Conservation (phyloP, 352 stramenopile genomes). For the Pythium apleroticum region DNA sequence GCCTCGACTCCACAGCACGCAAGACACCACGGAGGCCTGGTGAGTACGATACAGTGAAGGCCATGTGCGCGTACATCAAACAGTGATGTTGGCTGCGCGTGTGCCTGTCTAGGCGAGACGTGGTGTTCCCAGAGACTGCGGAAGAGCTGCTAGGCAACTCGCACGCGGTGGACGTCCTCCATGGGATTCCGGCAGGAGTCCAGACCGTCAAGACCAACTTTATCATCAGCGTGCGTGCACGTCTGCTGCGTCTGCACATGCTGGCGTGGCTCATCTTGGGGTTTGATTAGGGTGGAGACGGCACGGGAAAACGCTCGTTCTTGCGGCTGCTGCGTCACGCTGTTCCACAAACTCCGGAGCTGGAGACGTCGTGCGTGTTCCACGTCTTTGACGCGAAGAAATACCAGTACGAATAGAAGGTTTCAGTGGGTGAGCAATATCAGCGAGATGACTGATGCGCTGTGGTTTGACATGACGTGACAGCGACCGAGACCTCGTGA, state of each 20-base stretch:
- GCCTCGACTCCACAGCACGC: slow-evolving; percentile 41
- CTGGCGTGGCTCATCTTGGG: neutral
- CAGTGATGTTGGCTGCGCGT: neutral
- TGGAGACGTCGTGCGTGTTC: slow-evolving; percentile 28
- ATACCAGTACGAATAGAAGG: slow-evolving; percentile 18
- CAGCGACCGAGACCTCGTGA: slow-evolving; percentile 47
- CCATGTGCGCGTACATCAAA: neutral
- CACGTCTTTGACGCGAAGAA: slow-evolving; percentile 40
- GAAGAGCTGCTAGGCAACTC: slow-evolving; percentile 56
- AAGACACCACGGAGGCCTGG: slow-evolving; percentile 43
- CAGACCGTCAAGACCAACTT: slow-evolving; percentile 44
- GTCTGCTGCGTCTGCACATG: no score
- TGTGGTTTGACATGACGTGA: neutral
- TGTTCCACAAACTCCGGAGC: slow-evolving; percentile 25
- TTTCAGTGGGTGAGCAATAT: neutral
- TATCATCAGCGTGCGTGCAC: slow-evolving; percentile 56
- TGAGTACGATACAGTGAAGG: slow-evolving; percentile 19
- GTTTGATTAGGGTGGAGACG: slow-evolving; percentile 39
- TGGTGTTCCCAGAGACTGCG: slow-evolving; percentile 34
- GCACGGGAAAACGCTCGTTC: slow-evolving; percentile 54
- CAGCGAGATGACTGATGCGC: neutral
- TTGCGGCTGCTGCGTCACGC: slow-evolving; percentile 39
- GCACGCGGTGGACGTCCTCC: slow-evolving; percentile 31
- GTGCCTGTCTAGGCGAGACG: slow-evolving; percentile 19
- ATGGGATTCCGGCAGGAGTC: slow-evolving; percentile 16